A percentile compares a stretch with the other conserved stretches of the same genome.
Conservation (phyloP, 495 filamentous ascomycete genomes). For the Tuber aestivum region DNA sequence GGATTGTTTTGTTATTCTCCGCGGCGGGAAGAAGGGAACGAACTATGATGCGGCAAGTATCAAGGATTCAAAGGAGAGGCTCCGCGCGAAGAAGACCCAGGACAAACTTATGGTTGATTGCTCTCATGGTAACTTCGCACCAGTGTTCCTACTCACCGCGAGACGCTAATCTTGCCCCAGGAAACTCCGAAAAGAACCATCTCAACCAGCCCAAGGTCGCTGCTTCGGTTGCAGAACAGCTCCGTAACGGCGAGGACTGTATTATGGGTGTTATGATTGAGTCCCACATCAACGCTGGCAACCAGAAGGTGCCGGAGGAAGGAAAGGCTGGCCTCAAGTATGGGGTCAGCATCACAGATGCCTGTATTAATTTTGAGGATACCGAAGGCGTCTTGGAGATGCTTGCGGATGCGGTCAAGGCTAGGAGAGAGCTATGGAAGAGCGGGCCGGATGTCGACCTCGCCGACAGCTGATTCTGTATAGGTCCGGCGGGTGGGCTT, state of each 20-base stretch:
- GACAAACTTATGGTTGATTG: constrained; percentile 95
- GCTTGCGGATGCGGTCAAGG: constrained; percentile 74
- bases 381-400: constrained; percentile 74
- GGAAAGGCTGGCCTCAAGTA: constrained; percentile 86
- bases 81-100: constrained; percentile 59
- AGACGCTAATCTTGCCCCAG: constrained; percentile 34
- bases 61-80: constrained; percentile 62
- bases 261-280: constrained; percentile 99
- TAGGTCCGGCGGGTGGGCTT: neutral
- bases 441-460: neutral
- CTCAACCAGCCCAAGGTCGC: constrained; percentile 97
- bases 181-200: constrained; percentile 94
- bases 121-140: constrained; percentile 58
- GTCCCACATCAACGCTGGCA: constrained; percentile 90
- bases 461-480: neutral
- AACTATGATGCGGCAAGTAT: constrained; percentile 91
- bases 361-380: constrained; percentile 78
- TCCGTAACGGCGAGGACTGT: constrained; percentile 68
- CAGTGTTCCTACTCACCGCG: neutral
- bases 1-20: constrained; percentile 95
- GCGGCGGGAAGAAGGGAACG: constrained; percentile 86
- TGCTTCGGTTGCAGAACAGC: constrained; percentile 70
- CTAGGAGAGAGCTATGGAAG: constrained; percentile 49
- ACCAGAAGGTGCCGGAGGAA: constrained; percentile 85
- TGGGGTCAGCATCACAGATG: constrained; percentile 95